Percentiles rank a stretch among this genome's conserved stretches.
These are phyloP conservation scores for Phenoliferia sp. DNA, from an alignment of 1,284 basidiomycete species.

Conservation along the genomic window DNA sequence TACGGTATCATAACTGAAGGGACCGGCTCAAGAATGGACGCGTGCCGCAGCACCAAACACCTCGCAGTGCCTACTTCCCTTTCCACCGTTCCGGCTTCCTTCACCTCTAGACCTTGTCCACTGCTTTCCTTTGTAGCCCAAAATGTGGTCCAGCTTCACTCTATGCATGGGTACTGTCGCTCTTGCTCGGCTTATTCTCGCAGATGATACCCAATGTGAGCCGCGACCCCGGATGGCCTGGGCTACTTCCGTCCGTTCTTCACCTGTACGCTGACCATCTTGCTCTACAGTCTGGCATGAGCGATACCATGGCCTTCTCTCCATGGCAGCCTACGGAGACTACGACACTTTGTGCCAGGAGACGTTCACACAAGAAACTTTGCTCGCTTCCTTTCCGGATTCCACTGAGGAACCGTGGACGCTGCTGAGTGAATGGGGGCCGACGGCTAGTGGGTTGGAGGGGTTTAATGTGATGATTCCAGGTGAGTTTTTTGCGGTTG, in stretches of 20 bases:
- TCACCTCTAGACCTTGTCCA: too few species aligned
- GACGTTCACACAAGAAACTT: constrained; percentile 14
- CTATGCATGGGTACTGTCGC: too few species aligned
- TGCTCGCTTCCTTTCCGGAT: constrained; percentile 26
- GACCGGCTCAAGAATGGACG: too few species aligned
- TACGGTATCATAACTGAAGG: too few species aligned
- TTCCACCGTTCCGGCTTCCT: too few species aligned
- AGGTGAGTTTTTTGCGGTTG: constrained; percentile 1
- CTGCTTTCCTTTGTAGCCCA: too few species aligned
- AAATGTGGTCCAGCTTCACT: too few species aligned
- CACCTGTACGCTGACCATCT: not conserved
- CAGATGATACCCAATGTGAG: not conserved
- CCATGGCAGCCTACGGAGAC: constrained; percentile 21
- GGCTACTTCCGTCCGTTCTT: too few species aligned
- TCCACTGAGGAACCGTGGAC: constrained; percentile 31
- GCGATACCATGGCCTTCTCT: constrained; percentile 16
- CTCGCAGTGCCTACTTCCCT: too few species aligned
- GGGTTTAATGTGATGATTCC: constrained; percentile 34
- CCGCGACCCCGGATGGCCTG: not conserved
- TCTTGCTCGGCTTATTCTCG: not conserved
- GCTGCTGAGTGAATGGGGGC: constrained; percentile 27
- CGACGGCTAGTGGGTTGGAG: constrained; percentile 26
- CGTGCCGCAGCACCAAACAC: too few species aligned
- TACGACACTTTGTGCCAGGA: constrained; percentile 26
- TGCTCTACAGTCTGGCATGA: constrained; percentile 18